These are phyloP conservation scores for Solanum neorickii DNA, from an alignment of 257 asterid genomes.

Conservation along the genomic window DNA sequence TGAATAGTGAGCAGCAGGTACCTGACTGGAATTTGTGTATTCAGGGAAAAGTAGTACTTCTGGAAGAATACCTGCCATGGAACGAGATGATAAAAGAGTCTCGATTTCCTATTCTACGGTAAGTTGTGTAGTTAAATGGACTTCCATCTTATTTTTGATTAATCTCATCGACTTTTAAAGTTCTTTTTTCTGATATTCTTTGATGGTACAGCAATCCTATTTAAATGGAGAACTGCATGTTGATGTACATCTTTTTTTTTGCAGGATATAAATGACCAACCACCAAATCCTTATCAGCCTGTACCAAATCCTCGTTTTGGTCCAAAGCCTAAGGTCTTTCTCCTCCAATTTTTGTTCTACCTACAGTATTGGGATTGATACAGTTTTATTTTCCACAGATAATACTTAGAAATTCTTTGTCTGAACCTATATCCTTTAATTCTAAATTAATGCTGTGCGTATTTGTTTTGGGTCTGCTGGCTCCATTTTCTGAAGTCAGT, in stretches of 20 bases:
- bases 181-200: not conserved
- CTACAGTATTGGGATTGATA: not conserved
- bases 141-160: not conserved
- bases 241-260: conserved; percentile 7
- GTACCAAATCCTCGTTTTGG: conserved; percentile 55
- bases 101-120: conserved; percentile 41
- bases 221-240: conserved; percentile 53
- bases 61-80: conserved; percentile 28
- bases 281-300: conserved; percentile 89
- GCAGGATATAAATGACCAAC: conserved; percentile 82
- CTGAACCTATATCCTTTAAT: not conserved
- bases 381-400: not conserved
- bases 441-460: not conserved
- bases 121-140: conserved; percentile 3
- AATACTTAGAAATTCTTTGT: not conserved
- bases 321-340: conserved; percentile 72
- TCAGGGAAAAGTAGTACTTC: conserved; percentile 41
- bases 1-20: not conserved
- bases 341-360: not conserved
- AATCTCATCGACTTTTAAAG: not conserved
- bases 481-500: not conserved
- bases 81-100: conserved; percentile 25
- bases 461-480: not conserved
- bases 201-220: conserved; percentile 57
- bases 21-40: not conserved